These are phyloP conservation scores for Fusarium sp. DNA, from an alignment of 2,329 filamentous ascomycete genomes.

Conservation along the genomic window DNA sequence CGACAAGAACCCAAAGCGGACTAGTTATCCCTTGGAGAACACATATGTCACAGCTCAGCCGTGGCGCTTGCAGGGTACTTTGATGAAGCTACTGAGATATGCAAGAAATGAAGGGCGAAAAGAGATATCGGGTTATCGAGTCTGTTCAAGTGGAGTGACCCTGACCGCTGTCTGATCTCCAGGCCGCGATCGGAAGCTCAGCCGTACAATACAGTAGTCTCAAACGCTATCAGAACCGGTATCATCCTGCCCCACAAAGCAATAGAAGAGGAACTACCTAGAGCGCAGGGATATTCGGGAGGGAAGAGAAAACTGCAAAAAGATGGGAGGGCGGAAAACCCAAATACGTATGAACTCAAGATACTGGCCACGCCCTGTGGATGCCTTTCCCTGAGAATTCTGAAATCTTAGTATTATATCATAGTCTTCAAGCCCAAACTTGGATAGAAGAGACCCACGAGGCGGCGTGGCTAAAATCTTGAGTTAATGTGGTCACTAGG, in stretches of 20 bases:
- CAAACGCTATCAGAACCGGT: neutral
- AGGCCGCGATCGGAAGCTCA: neutral
- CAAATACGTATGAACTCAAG: neutral
- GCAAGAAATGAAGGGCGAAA: neutral
- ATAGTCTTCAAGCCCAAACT: too few relatives aligned
- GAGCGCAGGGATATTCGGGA: neutral
- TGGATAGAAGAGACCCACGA: neutral
- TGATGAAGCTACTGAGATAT: neutral
- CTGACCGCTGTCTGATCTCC: neutral
- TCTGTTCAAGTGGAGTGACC: neutral
- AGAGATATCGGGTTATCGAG: neutral
- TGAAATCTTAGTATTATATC: neutral
- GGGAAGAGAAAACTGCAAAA: neutral
- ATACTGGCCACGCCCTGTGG: neutral
- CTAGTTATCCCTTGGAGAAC: too few relatives aligned
- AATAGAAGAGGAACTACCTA: too few relatives aligned
- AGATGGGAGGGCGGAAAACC: neutral
- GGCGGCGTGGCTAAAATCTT: too few relatives aligned
- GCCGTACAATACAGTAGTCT: neutral
- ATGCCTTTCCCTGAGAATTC: neutral
- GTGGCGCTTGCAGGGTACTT: neutral
- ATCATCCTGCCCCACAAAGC: fast-evolving
- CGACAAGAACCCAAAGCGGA: too few relatives aligned
- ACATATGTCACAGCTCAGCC: too few relatives aligned
- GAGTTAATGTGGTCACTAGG: neutral